Percentiles rank a stretch among this genome's conserved stretches.
These are phyloP conservation scores for Fraxinus platypoda DNA, from an alignment of 305 asterid species.

Conservation along the genomic window DNA sequence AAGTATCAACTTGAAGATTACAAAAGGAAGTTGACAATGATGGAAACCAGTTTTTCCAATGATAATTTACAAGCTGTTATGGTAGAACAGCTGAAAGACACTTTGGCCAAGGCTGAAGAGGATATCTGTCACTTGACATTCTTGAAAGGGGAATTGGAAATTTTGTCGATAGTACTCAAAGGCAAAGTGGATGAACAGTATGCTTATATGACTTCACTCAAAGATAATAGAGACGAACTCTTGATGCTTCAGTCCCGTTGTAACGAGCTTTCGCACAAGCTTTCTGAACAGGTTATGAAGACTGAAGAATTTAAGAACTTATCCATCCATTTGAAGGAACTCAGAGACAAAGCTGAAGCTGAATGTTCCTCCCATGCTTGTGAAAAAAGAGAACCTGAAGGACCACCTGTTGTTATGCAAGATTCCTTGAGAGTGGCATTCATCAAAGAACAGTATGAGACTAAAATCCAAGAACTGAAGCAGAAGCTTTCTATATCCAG, in stretches of 20 bases:
- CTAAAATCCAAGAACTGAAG: conserved; percentile 76
- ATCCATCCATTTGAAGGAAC: conserved; percentile 78
- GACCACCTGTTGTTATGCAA: conserved; percentile 51
- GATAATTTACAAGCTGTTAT: conserved; percentile 41
- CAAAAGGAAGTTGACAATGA: conserved; percentile 35
- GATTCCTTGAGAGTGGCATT: conserved; percentile 91
- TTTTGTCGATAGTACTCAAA: conserved; percentile 46
- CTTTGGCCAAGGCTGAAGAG: conserved; percentile 47
- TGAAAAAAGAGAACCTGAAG: conserved; percentile 73
- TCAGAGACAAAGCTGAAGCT: conserved; percentile 81
- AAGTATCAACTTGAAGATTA: conserved; percentile 45
- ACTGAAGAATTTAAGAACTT: conserved; percentile 80
- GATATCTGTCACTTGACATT: conserved; percentile 42
- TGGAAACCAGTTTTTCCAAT: conserved; percentile 33
- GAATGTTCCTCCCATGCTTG: conserved; percentile 49
- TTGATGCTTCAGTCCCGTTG: conserved; percentile 41
- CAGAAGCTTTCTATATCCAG: conserved; percentile 78
- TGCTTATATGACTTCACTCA: conserved; percentile 31
- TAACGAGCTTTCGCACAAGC: conserved; percentile 57
- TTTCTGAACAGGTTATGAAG: conserved; percentile 72
- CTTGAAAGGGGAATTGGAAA: conserved; percentile 66
- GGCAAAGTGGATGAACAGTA: conserved; percentile 58
- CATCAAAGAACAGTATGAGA: conserved; percentile 90
- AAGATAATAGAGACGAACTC: conserved; percentile 49
- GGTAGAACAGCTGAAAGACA: conserved; percentile 39